Conservation (phyloP, 2,329 filamentous ascomycete genomes). For the Biscogniauxia mediterranea region DNA sequence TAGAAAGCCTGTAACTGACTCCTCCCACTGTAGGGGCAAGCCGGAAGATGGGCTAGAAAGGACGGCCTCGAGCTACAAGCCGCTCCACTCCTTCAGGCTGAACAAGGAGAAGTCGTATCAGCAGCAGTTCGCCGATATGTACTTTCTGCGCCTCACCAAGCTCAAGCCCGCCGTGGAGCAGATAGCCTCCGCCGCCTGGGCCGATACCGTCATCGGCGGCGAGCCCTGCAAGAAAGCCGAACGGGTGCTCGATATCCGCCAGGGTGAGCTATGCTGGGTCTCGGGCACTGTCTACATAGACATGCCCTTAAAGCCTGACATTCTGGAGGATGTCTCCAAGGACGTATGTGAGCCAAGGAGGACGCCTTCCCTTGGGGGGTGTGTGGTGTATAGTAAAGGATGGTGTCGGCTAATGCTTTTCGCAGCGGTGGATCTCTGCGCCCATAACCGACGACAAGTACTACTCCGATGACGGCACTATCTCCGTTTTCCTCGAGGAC, state of each 20-base stretch:
- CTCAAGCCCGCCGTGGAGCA: conserved; percentile 81
- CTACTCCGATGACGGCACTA: conserved; percentile 55
- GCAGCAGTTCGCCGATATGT: conserved; percentile 97
- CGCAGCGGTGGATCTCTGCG: conserved; percentile 82
- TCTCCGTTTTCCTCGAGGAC: conserved; percentile 87
- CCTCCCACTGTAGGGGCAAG: conserved; percentile 33
- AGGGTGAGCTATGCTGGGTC: conserved; percentile 95
- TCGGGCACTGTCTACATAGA: conserved; percentile 95
- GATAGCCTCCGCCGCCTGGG: conserved; percentile 74
- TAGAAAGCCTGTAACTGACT: conserved; percentile 22
- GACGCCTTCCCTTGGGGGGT: neutral
- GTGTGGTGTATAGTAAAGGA: conserved; percentile 3
- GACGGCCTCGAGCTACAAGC: conserved; percentile 62
- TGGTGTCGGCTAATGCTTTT: neutral
- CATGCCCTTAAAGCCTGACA: conserved; percentile 92
- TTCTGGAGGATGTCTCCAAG: conserved; percentile 91
- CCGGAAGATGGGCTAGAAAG: conserved; percentile 48
- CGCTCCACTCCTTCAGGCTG: conserved; percentile 72
- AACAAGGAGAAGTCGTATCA: conserved; percentile 73
- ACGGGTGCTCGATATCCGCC: conserved; percentile 88
- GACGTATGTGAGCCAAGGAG: conserved; percentile 58
- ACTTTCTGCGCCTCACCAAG: conserved; percentile 85
- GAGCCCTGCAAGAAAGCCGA: conserved; percentile 76
- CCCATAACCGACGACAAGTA: conserved; percentile 78
- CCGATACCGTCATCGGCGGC: conserved; percentile 71